Base-by-base conservation (phyloP, 768 basidiomycete genomes). In the Mycena epipterygia region DNA sequence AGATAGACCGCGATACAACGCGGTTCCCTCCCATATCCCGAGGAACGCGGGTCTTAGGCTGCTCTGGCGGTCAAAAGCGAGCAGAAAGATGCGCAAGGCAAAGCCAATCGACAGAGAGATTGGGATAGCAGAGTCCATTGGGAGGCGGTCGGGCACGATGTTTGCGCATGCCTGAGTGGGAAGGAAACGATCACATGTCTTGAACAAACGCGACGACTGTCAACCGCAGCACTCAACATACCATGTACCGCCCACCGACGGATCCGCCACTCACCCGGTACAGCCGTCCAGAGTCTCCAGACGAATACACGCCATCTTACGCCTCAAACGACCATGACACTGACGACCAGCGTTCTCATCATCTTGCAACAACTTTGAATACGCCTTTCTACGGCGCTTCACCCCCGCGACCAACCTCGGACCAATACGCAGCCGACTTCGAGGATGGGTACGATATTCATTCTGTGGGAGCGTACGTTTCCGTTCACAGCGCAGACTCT, bases 61-160 rank as follows among this genome's bases (percentile, higher is more conserved):
- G 52, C 74, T 78, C 14, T 78, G 67, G 17, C 79, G 76, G 33
- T 76, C 77, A 63, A 62, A 60, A 27, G 59, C 37, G 25, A 62
- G 53, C 5, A 71, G 64, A 49, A 71, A 66, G 21, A 52, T 13
- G 21, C 70, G 70, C 14, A 71, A 37, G 2, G 37, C 13, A 37
- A 71, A 67, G 0, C 70, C 70, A 55, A 71, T 61, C 5, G 51
- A n/a, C 3, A 67, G 53, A 6, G 62, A 52, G 67, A 85, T 80
- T 52, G 84, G 81, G 73, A 85, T 75, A 19, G 81, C 64, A 64
- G 84, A 77, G 73, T 87, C 84, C 85, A 87, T 87, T 77, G 70
- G 35, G 41, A 32, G 44, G 4, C 23, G 39, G 27, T 25, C 56
- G 17, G 44, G 5, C 67, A 61, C 62, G 55, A 60, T 59, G 64